Evolutionary conservation across 2,329 filamentous ascomycete species (phyloP), one percentile per base, ranked within the genome.

Genomic region (Colletotrichum simmondsii): DNA sequence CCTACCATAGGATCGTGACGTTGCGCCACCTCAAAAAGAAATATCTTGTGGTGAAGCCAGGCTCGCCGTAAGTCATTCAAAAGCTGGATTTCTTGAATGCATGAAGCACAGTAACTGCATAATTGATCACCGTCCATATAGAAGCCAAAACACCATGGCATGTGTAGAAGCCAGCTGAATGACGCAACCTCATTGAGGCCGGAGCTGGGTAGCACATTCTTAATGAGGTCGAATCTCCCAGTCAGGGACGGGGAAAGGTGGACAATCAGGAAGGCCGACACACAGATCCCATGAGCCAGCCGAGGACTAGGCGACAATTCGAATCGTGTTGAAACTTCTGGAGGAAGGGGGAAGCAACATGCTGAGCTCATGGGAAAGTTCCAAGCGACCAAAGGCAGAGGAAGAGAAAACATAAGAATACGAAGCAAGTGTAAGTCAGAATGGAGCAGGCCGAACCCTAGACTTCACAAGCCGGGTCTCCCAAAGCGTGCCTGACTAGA

Each of bases 191-290:
- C 42, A 4, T n/a, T 22, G 19, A n/a, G 8, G 19, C 42, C 19
- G 42, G 2, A 22, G 42, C 42, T 49, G 7, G 42, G 42, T n/a
- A 22, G 19, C 19, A 22, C 53, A 28, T 22, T 56, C 11, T 56
- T 5, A 22, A 52, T 59, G 24, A 61, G 32, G 56, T 61, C 14
- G 66, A 49, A 62, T 64, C 32, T n/a, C 35, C 49, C 53, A 53
- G 60, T 59, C 67, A 60, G 61, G 6, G 26, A 35, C 46, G 52
- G 54, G 60, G 67, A 11, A 37, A 35, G 52, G 52, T 35, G 37
- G 67, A 7, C 28, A 53, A 24, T 37, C 26, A 65, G n/a, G 14
- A 26, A 24, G 7, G 19, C 26, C 12, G 58, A 14, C 37, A 42
- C 53, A 58, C 26, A 58, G n/a, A 24, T 30, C 49, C 26, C 32